Base-by-base conservation (phyloP, 1,284 basidiomycete species). In the Ustilago curta region DNA sequence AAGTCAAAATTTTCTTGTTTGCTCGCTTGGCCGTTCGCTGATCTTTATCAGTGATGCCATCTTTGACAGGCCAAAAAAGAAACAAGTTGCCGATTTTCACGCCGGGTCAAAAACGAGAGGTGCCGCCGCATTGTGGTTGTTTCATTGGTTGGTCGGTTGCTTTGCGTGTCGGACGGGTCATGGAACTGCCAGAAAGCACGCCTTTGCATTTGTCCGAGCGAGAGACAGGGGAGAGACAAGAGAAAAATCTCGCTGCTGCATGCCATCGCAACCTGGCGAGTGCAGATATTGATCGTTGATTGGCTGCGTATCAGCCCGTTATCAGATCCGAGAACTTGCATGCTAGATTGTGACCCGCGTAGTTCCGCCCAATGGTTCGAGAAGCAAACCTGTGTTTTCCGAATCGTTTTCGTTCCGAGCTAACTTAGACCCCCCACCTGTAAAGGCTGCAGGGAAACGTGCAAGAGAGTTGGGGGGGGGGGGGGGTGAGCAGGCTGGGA, bases 1-100 rank as follows among this genome's bases (percentile, higher is more conserved):
- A 40, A 44, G 45, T 52, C 40, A 52, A 42, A 27, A 42, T 42
- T 25, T 25, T 19, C n/a, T 42, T 8, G 4, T 19, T 49, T 32
- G 11, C 43, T 45, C n/a, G 12, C 5, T 18, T 56, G 21, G 27
- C 44, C 0, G 16, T 39, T 59, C 27, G 49, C 31, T 42, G 48
- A 51, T 51, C 57, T 59, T 51, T 51, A 51, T 43, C 45, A 42
- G 45, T 47, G 19, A 55, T 44, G 42, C 52, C 40, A 54, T 54
- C 40, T 18, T 43, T n/a, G 29, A n/a, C 18, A 27, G 23, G 2
- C 32, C 4, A 19, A 2, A 18, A 18, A 4, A 1, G 7, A 31
- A 21, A n/a, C 16, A 40, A 43, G 25, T 37, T 9, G 23, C 49
- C 58, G 58, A 51, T 39, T 52, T 59, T 52, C 58, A 52, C 42